Evolutionary conservation across 2,329 filamentous ascomycete genomes (phyloP), one percentile per base, ranked within the genome.

Genomic region (Calonectria pseudoreteaudii): DNA sequence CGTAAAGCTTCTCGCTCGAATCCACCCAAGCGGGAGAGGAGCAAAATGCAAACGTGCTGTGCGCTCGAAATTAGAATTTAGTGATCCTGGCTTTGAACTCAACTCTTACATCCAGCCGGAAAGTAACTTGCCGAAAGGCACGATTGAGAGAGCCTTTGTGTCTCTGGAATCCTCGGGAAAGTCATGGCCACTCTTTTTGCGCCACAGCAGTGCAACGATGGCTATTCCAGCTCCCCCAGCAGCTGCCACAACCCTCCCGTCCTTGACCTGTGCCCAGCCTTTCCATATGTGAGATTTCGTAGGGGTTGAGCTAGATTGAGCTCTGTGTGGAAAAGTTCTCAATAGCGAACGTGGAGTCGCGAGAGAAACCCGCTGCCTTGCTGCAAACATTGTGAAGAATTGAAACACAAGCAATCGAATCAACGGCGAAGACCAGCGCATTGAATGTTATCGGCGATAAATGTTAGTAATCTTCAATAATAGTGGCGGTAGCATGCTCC

Each of bases 11-110:
- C 56, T 78, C 77, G 30, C 77, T 77, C 65, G 71, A 71, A 16
- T 75, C 73, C 11, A 78, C 74, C 74, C 74, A 78, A 26, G 71
- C 71, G 30, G 76, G 76, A 11, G 74, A 78, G 31, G 77, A 78
- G 60, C 77, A 78, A 65, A 78, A 77, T 38, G 76, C 71, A 47
- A 78, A 77, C 23, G 76, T 73, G 6, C 74, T 77, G 6, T n/a
- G 16, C 26, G 6, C 8, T 2, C 4, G 16, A n/a, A 60, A 11
- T 60, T n/a, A 60, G 20, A 26, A 38, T 26, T 26, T 28, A 2
- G 3, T 26, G 7, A 8, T 2, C 2, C 7, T 10, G 14, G 30
- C 16, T 7, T 11, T 16, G 9, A 41, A 10, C 8, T 28, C 9
- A 18, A 20, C 9, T 11, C 56, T 41, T n/a, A 60, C 56, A 60